Base-by-base conservation (phyloP, 768 basidiomycete genomes). In the Lanmaoa rubissima region DNA sequence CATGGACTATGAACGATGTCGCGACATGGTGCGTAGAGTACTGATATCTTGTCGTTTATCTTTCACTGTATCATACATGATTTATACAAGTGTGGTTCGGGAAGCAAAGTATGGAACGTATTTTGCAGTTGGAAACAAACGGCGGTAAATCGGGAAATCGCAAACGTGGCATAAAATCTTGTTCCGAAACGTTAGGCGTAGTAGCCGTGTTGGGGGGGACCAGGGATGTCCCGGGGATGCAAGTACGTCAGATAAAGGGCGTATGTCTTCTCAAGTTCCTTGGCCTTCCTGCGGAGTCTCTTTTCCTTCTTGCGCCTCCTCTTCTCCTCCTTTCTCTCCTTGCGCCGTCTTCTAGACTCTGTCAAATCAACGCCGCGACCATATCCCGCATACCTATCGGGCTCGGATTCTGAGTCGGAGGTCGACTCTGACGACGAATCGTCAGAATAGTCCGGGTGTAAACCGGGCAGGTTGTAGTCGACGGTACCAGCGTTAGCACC, bases 231-330 rank as follows among this genome's bases (percentile, higher is more conserved):
- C 51, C 69, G 68, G 43, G 74, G 75, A 16, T 72, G 60, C 21
- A 84, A 59, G 65, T 79, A 88, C 11, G 76, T 78, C 50, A 91
- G 63, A 66, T 85, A 90, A 38, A 92, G 69, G 3, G 82, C 64
- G 66, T 88, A 92, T 53, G 76, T 79, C 71, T 79, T 86, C 61
- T 84, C 84, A 40, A 77, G 79, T 55, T 82, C 82, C 65, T 77
- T 84, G 41, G 79, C 81, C 68, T 80, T 83, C 64, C 74, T 79
- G 65, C 79, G 80, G 46, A 78, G 73, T 66, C 82, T 86, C 78
- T 80, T 87, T 67, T 89, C 86, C 73, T 77, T 85, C 61, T 78
- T 78, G 59, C 80, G 81, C 61, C 79, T 78, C 71, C 76, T 85
- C 70, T 79, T 83, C 65, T 88, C 88, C 2, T 79, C 80, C 59